phyloP scores from a whole-genome alignment of 345 rosid genomes.

The Aquilaria malaccensis region DNA sequence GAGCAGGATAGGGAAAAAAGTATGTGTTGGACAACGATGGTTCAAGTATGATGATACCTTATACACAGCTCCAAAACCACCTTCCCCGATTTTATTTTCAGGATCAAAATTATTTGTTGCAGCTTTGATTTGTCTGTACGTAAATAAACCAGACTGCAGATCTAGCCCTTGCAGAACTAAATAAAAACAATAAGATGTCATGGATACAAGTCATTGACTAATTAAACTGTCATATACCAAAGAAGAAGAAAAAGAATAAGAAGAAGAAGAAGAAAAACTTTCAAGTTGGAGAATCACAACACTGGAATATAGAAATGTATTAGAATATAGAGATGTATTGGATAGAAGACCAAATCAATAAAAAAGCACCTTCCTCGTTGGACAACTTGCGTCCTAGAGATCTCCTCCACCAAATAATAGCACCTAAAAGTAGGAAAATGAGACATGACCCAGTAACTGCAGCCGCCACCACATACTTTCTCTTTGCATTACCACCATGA shows the following conservation, averaged over 20 bases:
- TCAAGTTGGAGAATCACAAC: neutral
- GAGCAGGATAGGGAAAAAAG: too few species aligned
- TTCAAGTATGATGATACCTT: conserved; percentile 19
- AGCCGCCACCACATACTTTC: conserved; percentile 12
- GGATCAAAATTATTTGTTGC: conserved; percentile 32
- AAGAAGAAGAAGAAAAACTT: neutral
- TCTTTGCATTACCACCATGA: conserved; percentile 2
- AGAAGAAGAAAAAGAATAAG: neutral
- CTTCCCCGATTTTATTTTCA: conserved; percentile 40
- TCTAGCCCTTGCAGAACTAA: conserved; percentile 25
- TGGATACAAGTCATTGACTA: neutral
- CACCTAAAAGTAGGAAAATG: conserved; percentile 1
- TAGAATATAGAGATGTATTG: neutral
- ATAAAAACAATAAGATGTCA: neutral
- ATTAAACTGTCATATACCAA: neutral
- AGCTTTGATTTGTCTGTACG: conserved; percentile 35
- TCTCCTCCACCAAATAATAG: conserved; percentile 19
- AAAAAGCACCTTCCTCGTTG: conserved; percentile 16
- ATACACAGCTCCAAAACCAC: conserved; percentile 46
- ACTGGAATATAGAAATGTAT: neutral
- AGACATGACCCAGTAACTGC: conserved; percentile 12
- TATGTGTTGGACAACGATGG: too few species aligned
- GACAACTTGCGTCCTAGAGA: neutral
- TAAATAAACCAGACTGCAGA: conserved; percentile 29
- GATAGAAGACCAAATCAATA: neutral